Evolutionary conservation across 73 alveolate species (phyloP).

Genomic region (Paramecium biaurelia): DNA sequence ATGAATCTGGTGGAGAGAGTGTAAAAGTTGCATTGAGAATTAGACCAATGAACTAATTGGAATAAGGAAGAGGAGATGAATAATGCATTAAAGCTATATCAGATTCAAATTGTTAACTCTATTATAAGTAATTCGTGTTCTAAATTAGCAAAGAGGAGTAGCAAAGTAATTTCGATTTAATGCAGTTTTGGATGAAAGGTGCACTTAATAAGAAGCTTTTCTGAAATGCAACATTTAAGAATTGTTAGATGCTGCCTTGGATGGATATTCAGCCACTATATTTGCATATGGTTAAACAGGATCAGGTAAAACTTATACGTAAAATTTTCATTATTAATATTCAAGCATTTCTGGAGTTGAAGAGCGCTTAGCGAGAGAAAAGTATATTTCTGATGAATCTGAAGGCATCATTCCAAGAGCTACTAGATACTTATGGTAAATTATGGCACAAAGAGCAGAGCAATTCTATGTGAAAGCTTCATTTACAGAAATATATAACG

Average conservation of each 20-base stretch:
- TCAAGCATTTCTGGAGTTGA: slow-evolving; percentile 82
- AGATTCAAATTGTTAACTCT: slow-evolving; percentile 49
- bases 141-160: slow-evolving; percentile 77
- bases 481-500: slow-evolving; percentile 92
- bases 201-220: slow-evolving; percentile 88
- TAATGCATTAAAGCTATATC: slow-evolving; percentile 78
- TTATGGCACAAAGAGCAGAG: slow-evolving; percentile 85
- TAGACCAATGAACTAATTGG: slow-evolving; percentile 93
- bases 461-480: slow-evolving; percentile 91
- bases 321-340: slow-evolving; percentile 62
- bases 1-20: slow-evolving; percentile 86
- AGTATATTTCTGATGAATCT: slow-evolving; percentile 85
- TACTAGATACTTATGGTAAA: slow-evolving; percentile 87
- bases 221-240: slow-evolving; percentile 83
- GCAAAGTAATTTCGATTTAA: slow-evolving; percentile 89
- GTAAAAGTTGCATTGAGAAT: slow-evolving; percentile 95
- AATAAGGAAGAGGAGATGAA: slow-evolving; percentile 87
- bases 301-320: slow-evolving; percentile 96
- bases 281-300: slow-evolving; percentile 99
- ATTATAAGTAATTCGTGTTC: slow-evolving; percentile 66
- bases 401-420: slow-evolving; percentile 95
- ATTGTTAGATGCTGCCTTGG: slow-evolving; percentile 91
- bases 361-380: slow-evolving; percentile 88
- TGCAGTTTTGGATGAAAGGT: slow-evolving; percentile 88
- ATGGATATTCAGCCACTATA: slow-evolving; percentile 95